A percentile compares a stretch with the other conserved stretches of the same genome.
Conservation (phyloP, 345 rosid genomes). For the Hevea brasiliensis region DNA sequence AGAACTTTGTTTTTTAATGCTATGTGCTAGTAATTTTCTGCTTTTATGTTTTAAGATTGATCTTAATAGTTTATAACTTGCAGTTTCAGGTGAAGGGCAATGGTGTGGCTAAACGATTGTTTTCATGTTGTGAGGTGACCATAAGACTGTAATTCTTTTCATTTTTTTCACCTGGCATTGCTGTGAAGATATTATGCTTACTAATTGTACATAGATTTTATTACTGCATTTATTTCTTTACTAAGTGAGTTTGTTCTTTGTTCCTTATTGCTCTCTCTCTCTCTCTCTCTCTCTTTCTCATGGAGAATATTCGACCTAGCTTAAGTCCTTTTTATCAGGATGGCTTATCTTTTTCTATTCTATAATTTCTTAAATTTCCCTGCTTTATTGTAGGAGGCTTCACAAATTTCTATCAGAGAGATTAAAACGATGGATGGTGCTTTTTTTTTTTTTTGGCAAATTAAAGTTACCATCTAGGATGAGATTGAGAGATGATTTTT, state of each 20-base stretch:
- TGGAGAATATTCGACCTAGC: too few relatives aligned
- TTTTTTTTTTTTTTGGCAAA: conserved; percentile 54
- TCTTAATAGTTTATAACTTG: conserved; percentile 24
- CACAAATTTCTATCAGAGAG: conserved; percentile 60
- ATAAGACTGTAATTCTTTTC: neutral
- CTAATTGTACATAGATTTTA: neutral
- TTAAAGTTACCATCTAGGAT: conserved; percentile 66
- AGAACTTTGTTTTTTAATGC: too few relatives aligned
- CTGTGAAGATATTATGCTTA: neutral
- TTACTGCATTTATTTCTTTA: neutral
- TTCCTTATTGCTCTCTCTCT: too few relatives aligned
- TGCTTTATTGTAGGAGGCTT: conserved; percentile 50
- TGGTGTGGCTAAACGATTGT: conserved; percentile 68
- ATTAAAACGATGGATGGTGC: conserved; percentile 58
- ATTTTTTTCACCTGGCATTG: neutral
- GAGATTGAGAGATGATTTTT: conserved; percentile 39
- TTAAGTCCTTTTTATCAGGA: neutral
- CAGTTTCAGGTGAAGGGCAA: conserved; percentile 51
- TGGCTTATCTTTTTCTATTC: neutral
- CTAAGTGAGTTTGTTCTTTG: neutral
- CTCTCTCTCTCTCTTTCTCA: too few relatives aligned
- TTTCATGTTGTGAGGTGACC: conserved; percentile 86
- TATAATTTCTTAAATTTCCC: neutral
- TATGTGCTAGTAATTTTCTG: too few relatives aligned
- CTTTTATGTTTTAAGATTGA: conserved; percentile 20